Percentiles rank a stretch among this genome's conserved stretches.
Conservation (phyloP, 805 yeast genomes). For the Saccharomycopsis sp. region DNA sequence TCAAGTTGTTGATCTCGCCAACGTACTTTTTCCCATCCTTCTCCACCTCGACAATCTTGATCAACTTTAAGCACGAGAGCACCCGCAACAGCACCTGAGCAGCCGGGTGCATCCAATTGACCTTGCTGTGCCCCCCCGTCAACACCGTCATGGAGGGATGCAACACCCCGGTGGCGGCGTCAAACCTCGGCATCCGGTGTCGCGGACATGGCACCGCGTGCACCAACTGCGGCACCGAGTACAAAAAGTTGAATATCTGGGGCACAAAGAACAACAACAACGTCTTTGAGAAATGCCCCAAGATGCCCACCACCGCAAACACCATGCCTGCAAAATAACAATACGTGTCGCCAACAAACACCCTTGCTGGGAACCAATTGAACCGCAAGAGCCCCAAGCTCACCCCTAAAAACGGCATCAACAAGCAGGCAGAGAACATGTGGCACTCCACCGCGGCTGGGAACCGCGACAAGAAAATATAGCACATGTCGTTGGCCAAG, state of each 20-base stretch:
- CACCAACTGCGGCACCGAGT: constrained; percentile 88
- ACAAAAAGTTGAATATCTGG: constrained; percentile 82
- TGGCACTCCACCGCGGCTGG: constrained; percentile 72
- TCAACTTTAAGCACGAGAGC: constrained; percentile 41
- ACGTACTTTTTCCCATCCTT: constrained; percentile 24
- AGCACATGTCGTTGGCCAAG: constrained; percentile 67
- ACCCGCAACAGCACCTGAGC: constrained; percentile 33
- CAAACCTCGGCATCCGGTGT: constrained; percentile 80
- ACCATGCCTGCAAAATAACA: constrained; percentile 99
- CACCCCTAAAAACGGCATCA: constrained; percentile 83
- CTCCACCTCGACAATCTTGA: constrained; percentile 34
- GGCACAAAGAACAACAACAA: constrained; percentile 78
- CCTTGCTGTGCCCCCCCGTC: constrained; percentile 21
- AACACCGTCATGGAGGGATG: constrained; percentile 58
- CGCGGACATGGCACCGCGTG: constrained; percentile 88
- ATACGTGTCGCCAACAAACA: constrained; percentile 96
- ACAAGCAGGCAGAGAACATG: constrained; percentile 64
- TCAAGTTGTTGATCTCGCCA: constrained; percentile 63
- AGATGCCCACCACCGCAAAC: constrained; percentile 90
- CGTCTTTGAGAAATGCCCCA: constrained; percentile 95
- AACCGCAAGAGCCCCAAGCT: constrained; percentile 63
- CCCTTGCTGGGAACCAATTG: constrained; percentile 88
- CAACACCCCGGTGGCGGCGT: constrained; percentile 57
- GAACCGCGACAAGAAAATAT: constrained; percentile 36
- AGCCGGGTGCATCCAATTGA: constrained; percentile 25